Conservation (phyloP, 345 rosid species). For the Cochlearia excelsa region DNA sequence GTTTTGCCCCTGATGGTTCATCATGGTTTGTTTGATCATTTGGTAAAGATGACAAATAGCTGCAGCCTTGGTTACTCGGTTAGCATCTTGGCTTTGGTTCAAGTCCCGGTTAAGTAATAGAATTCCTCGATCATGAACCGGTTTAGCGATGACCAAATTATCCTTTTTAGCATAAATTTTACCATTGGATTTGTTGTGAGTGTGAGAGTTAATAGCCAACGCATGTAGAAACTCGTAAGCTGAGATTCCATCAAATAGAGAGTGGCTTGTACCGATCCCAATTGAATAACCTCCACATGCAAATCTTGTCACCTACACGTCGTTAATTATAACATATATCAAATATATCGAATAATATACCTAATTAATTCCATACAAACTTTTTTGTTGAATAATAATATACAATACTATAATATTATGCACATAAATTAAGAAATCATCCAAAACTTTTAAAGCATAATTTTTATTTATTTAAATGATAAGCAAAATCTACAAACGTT, state of each 20-base stretch:
- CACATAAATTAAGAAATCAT: neutral
- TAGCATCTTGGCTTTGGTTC: conserved; percentile 12
- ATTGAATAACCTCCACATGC: conserved; percentile 67
- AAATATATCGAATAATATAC: neutral
- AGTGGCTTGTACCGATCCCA: conserved; percentile 65
- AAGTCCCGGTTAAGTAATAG: conserved; percentile 28
- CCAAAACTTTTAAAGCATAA: neutral
- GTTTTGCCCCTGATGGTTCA: conserved; percentile 23
- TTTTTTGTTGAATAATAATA: too few relatives aligned
- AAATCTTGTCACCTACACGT: conserved; percentile 56
- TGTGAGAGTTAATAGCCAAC: conserved; percentile 51
- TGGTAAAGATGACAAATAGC: conserved; percentile 65
- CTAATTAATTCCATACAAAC: neutral
- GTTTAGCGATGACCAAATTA: conserved; percentile 25
- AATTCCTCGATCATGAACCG: conserved; percentile 54
- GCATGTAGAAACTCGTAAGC: conserved; percentile 49
- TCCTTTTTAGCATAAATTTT: conserved; percentile 9
- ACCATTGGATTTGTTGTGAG: conserved; percentile 22
- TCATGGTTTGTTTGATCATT: conserved; percentile 48
- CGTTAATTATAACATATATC: neutral
- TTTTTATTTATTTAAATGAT: too few relatives aligned
- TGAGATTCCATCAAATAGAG: conserved; percentile 62
- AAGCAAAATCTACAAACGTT: too few relatives aligned
- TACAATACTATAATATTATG: too few relatives aligned
- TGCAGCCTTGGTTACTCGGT: conserved; percentile 38